Percentiles rank a stretch among this genome's conserved stretches.
Conservation (phyloP, 2,329 filamentous ascomycete genomes). For the Neofusicoccum parvum region DNA sequence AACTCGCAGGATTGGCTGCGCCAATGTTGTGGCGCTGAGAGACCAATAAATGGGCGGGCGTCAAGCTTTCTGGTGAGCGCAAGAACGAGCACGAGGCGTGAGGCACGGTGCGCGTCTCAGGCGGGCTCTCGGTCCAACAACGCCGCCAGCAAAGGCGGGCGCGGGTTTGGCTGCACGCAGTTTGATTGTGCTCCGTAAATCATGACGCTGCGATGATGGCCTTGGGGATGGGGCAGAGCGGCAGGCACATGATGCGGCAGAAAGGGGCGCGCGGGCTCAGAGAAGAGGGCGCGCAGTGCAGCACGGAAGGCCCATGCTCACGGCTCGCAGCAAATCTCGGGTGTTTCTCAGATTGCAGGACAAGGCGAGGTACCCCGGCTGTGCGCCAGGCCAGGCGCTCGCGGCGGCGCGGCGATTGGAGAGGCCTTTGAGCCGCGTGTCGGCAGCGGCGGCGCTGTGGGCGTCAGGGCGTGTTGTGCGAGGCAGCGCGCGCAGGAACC, state of each 20-base stretch:
- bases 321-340: constrained; percentile 17
- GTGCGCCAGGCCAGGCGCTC: constrained; percentile 3
- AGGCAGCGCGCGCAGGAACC: neutral
- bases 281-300: constrained; percentile 5
- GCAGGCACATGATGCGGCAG: constrained; percentile 12
- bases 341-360: constrained; percentile 16
- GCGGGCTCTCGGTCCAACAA: neutral
- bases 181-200: constrained; percentile 6
- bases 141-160: neutral
- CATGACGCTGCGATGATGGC: constrained; percentile 8
- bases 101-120: neutral
- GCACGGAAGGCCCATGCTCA: neutral
- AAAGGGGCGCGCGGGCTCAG: constrained; percentile 4
- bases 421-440: neutral
- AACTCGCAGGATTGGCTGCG: neutral
- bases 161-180: neutral
- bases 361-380: constrained; percentile 16
- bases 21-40: constrained; percentile 8
- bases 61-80: constrained; percentile 5
- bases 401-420: neutral
- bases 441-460: neutral
- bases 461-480: neutral
- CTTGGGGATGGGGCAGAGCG: neutral
- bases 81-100: neutral
- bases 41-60: neutral